Evolutionary conservation across 192 early-diverging fungal genomes (phyloP), one percentile per base, ranked within the genome.

Genomic region (Gamsiella multidivaricata): DNA sequence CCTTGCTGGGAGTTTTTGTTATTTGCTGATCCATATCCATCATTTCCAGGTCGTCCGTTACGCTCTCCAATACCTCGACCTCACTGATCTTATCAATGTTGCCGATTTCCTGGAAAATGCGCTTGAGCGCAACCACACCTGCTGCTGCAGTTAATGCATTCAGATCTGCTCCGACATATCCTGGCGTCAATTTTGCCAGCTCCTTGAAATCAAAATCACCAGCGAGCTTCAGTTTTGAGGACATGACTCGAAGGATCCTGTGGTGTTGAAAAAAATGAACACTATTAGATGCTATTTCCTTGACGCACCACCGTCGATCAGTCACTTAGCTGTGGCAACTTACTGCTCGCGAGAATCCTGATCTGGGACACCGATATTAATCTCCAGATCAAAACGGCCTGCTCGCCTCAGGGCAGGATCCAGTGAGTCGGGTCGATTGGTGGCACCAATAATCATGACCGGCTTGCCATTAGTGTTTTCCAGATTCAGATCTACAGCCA

Each of bases 361-460:
- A 76, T 99, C 96, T 0, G 97, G 97, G 5, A 99, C 95, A 9
- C 92, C 88, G 80, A 99, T 97, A 86, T 98, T 97, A 72, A 99
- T 97, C 36, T 97, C 87, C 82, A 97, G 91, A 84, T 99, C 97
- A 59, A 99, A 90, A 84, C 97, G 93, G 34, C 97, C 97, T 66
- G 97, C 96, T 73, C 97, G 91, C 47, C 97, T 81, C 59, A 99
- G 86, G 32, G 97, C 97, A 25, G 95, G 92, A 84, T 99, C 97
- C 58, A 99, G 91, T 82, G 95, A 95, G 84, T 99, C 97, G 5
- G 97, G 97, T 65, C 97, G 84, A 82, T 99, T 99, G 34, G 97
- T 99, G 23, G 97, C 97, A 39, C 97, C 97, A 84, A 99, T 99
- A 53, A 99, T 94, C 85, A 99, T 96, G 9, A 99, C 96, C 17